phyloP scores from a whole-genome alignment of 2,329 filamentous ascomycete genomes.

The Macrophomina tecta region DNA sequence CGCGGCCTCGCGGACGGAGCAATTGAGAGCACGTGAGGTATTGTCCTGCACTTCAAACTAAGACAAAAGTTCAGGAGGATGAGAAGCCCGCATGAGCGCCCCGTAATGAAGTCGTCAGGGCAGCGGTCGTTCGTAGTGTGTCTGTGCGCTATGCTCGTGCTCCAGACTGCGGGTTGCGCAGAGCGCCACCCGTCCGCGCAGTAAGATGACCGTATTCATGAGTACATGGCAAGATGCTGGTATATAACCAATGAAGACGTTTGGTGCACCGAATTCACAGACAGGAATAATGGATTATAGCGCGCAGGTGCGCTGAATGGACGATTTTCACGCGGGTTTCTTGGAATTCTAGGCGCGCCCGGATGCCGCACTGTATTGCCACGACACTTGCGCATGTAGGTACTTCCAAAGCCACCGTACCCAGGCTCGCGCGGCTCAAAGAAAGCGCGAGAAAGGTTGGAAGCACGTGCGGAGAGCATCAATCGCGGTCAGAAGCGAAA shows the following conservation, averaged over 20 bases:
- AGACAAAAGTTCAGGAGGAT: too few species aligned
- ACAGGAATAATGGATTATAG: background rate
- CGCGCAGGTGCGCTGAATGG: background rate
- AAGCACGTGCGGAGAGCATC: background rate
- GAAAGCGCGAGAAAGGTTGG: background rate
- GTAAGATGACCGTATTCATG: background rate
- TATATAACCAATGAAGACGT: background rate
- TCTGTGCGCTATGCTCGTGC: too few species aligned
- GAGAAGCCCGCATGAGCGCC: too few species aligned
- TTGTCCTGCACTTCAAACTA: too few species aligned
- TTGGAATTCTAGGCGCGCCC: background rate
- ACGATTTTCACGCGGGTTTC: background rate
- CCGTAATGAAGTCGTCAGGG: too few species aligned
- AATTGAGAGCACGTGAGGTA: too few species aligned
- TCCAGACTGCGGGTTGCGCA: too few species aligned
- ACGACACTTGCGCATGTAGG: background rate
- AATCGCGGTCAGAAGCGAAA: slow-evolving; percentile 1
- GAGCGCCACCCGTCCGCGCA: background rate
- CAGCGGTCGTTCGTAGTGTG: too few species aligned
- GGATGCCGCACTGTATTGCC: background rate
- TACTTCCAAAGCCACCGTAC: background rate
- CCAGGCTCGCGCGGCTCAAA: background rate
- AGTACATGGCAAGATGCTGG: too few species aligned
- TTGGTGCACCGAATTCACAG: background rate
- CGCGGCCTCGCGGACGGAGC: too few species aligned